phyloP scores from a whole-genome alignment of 192 early-diverging fungal genomes.

The Backusella australiensis region DNA sequence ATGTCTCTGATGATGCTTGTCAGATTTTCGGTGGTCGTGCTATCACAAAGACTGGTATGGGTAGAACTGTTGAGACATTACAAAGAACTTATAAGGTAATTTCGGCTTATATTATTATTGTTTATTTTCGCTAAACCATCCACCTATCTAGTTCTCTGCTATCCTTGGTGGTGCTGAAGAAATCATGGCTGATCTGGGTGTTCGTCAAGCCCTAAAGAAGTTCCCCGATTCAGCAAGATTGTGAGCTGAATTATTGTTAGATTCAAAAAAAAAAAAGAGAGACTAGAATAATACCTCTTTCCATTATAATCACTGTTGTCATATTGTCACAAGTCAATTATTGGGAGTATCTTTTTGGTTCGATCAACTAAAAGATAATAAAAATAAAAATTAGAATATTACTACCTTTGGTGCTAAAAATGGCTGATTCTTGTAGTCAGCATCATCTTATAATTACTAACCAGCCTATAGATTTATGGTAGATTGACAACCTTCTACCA shows the following conservation, averaged over 20 bases:
- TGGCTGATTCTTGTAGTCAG: not conserved
- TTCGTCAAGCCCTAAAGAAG: constrained; percentile 56
- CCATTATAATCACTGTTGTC: not conserved
- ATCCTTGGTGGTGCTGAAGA: constrained; percentile 47
- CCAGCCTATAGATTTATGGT: not conserved
- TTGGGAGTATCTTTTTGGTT: not conserved
- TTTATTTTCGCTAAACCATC: not conserved
- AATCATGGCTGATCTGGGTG: constrained; percentile 61
- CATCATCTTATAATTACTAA: not conserved
- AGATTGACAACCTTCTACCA: too few species aligned
- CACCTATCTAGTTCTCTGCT: constrained; percentile 16
- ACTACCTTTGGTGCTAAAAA: not conserved
- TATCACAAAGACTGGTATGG: constrained; percentile 72
- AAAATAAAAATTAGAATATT: not conserved
- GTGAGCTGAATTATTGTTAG: not conserved
- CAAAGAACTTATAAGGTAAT: constrained; percentile 58
- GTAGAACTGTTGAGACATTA: constrained; percentile 59
- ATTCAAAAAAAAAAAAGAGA: not conserved
- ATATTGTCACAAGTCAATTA: not conserved
- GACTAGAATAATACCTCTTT: not conserved
- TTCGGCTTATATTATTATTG: not conserved
- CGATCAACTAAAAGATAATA: not conserved
- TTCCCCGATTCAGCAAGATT: constrained; percentile 26
- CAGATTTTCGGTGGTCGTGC: constrained; percentile 78
- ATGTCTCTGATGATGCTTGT: constrained; percentile 62